Evolutionary conservation across 176 grass and related monocot genomes (phyloP).

Genomic region (Rhipidocladum racemiflorum): DNA sequence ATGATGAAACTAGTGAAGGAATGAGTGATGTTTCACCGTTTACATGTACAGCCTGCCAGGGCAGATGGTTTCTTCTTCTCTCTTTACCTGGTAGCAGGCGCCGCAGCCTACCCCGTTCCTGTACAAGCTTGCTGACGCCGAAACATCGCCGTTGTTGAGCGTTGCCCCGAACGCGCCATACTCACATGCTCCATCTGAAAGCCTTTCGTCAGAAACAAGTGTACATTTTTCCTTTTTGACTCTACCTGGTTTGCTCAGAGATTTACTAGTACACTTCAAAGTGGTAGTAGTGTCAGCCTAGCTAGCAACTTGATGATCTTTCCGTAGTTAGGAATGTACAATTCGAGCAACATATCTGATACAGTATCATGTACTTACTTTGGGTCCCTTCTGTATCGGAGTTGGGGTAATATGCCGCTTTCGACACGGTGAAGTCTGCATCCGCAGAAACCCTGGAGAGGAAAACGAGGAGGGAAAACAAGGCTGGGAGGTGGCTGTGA

Average conservation of each 20-base stretch:
- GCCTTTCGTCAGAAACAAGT: neutral
- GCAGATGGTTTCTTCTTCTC: constrained; percentile 31
- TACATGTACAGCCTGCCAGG: neutral
- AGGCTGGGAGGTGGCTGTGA: neutral
- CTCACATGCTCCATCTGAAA: constrained; percentile 58
- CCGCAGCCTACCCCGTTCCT: constrained; percentile 71
- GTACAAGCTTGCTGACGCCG: constrained; percentile 61
- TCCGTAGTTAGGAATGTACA: neutral
- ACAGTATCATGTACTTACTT: constrained; percentile 29
- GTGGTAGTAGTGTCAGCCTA: neutral
- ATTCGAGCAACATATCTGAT: constrained; percentile 3
- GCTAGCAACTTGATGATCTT: neutral
- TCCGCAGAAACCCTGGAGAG: constrained; percentile 29
- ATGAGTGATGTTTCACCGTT: neutral
- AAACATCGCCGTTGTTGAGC: constrained; percentile 53
- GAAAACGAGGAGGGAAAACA: constrained; percentile 21
- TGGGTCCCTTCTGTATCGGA: constrained; percentile 39
- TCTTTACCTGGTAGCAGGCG: constrained; percentile 63
- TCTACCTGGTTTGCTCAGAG: neutral
- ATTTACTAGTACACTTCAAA: neutral
- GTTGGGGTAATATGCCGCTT: constrained; percentile 66
- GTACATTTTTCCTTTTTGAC: neutral
- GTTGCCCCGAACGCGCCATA: constrained; percentile 52
- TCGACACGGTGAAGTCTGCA: constrained; percentile 52
- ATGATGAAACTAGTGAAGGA: neutral